Evolutionary conservation across 2,329 filamentous ascomycete genomes (phyloP).

Genomic region (Cladobotryum protrusum): DNA sequence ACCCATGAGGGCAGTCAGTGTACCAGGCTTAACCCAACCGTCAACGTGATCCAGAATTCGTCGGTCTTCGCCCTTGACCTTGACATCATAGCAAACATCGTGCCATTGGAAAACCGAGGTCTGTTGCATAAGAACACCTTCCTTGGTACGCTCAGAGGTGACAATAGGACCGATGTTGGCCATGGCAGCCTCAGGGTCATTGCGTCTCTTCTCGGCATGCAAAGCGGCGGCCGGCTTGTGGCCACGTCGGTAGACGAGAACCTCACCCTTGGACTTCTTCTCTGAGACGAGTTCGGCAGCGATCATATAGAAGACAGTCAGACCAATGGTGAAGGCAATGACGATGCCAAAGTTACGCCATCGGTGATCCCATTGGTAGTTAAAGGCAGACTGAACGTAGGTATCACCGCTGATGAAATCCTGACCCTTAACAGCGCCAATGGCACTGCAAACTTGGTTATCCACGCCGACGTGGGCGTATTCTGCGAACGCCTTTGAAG

Average conservation of each 20-base stretch:
- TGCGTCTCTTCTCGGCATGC: conserved; percentile 56
- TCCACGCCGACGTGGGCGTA: conserved; percentile 24
- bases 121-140: conserved; percentile 44
- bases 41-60: conserved; percentile 80
- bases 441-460: conserved; percentile 50
- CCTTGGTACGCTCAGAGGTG: conserved; percentile 36
- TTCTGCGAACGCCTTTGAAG: conserved; percentile 22
- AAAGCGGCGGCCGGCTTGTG: conserved; percentile 51
- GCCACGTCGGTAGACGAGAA: conserved; percentile 68
- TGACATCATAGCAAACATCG: conserved; percentile 69
- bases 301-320: conserved; percentile 56
- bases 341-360: conserved; percentile 71
- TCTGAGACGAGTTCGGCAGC: conserved; percentile 59
- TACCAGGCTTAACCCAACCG: conserved; percentile 91
- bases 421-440: conserved; percentile 52
- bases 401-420: conserved; percentile 48
- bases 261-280: conserved; percentile 69
- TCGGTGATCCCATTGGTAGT: conserved; percentile 52
- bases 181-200: conserved; percentile 51
- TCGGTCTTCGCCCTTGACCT: conserved; percentile 70
- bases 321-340: conserved; percentile 57
- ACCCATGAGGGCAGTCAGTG: conserved; percentile 84
- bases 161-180: conserved; percentile 43
- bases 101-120: conserved; percentile 82
- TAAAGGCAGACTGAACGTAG: conserved; percentile 50